Evolutionary conservation across 106 monocot genomes (phyloP).

Genomic region (Dendrobium huoshanense): DNA sequence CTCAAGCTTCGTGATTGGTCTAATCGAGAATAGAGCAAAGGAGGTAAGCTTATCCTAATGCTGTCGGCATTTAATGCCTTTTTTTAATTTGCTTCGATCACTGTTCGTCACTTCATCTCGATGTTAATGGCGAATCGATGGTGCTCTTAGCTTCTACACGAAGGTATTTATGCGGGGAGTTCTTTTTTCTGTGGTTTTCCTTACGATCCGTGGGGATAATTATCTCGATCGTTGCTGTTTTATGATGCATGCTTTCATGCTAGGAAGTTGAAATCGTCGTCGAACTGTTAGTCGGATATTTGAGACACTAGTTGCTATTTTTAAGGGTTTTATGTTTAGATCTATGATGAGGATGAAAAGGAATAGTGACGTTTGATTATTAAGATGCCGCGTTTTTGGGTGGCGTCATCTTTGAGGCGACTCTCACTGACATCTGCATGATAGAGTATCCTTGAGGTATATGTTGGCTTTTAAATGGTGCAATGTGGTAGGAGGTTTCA

Average conservation of each 20-base stretch:
- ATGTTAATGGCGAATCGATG: not conserved
- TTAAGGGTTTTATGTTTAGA: not conserved
- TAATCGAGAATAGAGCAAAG: slow-evolving; percentile 97
- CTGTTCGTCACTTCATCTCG: not conserved
- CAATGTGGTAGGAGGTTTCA: not conserved
- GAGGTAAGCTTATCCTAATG: slow-evolving; percentile 38
- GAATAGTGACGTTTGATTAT: not conserved
- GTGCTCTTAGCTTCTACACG: not conserved
- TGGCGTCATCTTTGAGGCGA: not conserved
- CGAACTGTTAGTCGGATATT: not conserved
- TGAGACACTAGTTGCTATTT: not conserved
- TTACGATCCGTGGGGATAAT: not conserved
- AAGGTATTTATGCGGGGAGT: not conserved
- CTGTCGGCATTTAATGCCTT: not conserved
- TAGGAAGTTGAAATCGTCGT: not conserved
- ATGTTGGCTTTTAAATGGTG: not conserved
- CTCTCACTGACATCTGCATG: not conserved
- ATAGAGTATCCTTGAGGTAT: not conserved
- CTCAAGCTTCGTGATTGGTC: slow-evolving; percentile 61
- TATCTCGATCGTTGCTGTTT: not conserved
- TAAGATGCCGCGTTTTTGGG: not conserved
- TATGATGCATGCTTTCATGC: not conserved
- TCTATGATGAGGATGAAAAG: slow-evolving; percentile 3
- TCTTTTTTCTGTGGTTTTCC: not conserved
- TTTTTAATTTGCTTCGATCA: not conserved